Evolutionary conservation across 73 alveolate genomes (phyloP), one percentile per base, ranked within the genome.

Genomic region (Paraurostyla sp.): DNA sequence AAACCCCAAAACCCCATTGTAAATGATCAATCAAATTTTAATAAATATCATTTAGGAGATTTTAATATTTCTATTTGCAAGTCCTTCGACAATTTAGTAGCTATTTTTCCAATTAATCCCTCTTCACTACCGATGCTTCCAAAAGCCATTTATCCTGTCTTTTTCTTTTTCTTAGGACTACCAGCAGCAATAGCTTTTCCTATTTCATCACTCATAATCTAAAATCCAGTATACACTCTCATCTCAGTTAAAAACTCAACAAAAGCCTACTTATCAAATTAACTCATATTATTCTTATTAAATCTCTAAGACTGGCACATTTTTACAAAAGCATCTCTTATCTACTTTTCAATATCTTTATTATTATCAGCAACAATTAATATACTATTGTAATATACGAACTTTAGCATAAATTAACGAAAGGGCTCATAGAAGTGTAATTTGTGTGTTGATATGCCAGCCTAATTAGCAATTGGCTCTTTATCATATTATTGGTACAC

Each of bases 171-270:
- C n/a, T n/a, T n/a, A n/a, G n/a, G n/a, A n/a, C n/a, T n/a, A n/a
- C n/a, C n/a, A n/a, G n/a, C n/a, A n/a, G n/a, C n/a, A n/a, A n/a
- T n/a, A n/a, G n/a, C n/a, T n/a, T n/a, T n/a, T n/a, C n/a, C n/a
- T 13, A 38, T 18, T 18, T 65, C 82, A 18, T 65, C 32, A 65
- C 41, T 65, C 25, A 38, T 2, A 18, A 65, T 40, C 25, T 65
- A 33, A 22, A 65, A 65, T 1, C 82, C 82, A 11, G 82, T 65
- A 38, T 16, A 65, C 2, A 65, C 82, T 65, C 82, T 65, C 25
- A 65, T 13, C 11, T 65, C 41, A 9, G 35, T 33, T 38, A 65
- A 38, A 2, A 35, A 6, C 2, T 65, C 30, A 22, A 65, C 41
- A 2, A 65, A 22, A 7, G 38, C 82, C 41, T 65, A 18, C 25